Evolutionary conservation across 2,329 filamentous ascomycete genomes (phyloP), one percentile per base, ranked within the genome.

Genomic region (Ceratocystis destructans): DNA sequence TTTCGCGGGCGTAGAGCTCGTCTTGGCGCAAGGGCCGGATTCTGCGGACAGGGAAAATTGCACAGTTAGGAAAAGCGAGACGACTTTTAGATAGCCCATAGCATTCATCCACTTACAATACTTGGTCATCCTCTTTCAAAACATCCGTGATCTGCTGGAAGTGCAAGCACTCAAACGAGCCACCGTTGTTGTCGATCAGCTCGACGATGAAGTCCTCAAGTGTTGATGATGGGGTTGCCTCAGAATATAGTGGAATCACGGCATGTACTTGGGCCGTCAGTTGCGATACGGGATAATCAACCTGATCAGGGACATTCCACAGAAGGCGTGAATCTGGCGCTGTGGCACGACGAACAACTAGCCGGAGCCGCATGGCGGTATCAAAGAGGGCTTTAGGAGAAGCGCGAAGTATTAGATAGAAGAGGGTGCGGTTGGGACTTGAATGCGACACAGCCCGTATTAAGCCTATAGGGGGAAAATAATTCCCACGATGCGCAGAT

Each of bases 121-220:
- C 83, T 74, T 92, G 84, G 71, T 96, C 92, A 65, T 94, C 90
- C 64, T 93, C 87, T 70, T 89, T 87, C 67, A 96, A 78, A 8
- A 94, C 78, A 57, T 82, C 81, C 15, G 80, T 78, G 5, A 96
- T 81, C 22, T 82, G 79, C 73, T 90, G 87, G 71, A 90, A 97
- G 76, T 96, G 93, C 66, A 96, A 76, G 71, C 90, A 94, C 76
- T 97, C 93, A 70, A 89, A 96, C 59, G 83, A 85, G 20, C 76
- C 78, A n/a, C 81, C 81, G 46, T 77, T 75, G 33, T 72, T 71
- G 66, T 81, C 79, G 22, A 75, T 75, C 2, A 96, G 80, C 75
- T 95, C 89, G 37, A 96, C 89, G 7, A 83, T 83, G 74, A 97
- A 97, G 73, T 96, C 90, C 72, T 96, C 92, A 2, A 96, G 77